Percentiles rank a stretch among this genome's conserved stretches.
These are phyloP conservation scores for Maudiozyma barnettii DNA, from an alignment of 805 yeast genomes.

Conservation along the genomic window DNA sequence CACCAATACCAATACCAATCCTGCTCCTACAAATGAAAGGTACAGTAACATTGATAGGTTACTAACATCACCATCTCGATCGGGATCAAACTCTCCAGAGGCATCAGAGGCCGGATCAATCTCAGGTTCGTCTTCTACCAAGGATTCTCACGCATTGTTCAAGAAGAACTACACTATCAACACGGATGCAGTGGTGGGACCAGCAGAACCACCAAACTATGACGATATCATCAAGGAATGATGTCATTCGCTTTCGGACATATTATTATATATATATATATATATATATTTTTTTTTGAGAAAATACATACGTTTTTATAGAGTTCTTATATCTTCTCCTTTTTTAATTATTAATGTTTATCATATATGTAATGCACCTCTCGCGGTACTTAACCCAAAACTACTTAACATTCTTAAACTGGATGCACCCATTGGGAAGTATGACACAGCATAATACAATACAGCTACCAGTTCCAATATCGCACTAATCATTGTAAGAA, in stretches of 20 bases:
- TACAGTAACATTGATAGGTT: background rate
- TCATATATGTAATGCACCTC: conserved; percentile 29
- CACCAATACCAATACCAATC: background rate
- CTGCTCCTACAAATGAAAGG: background rate
- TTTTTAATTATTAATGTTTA: background rate
- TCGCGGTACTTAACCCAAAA: conserved; percentile 49
- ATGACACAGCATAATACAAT: conserved; percentile 81
- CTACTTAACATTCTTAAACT: conserved; percentile 50
- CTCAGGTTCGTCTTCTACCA: background rate
- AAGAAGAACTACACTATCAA: conserved; percentile 4
- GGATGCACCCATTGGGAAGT: conserved; percentile 92
- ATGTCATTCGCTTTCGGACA: background rate
- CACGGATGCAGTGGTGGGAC: background rate
- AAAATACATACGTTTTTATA: too few species aligned
- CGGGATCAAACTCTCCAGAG: conserved; percentile 5
- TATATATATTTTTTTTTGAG: background rate
- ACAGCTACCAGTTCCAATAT: conserved; percentile 75
- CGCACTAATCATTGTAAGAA: conserved; percentile 69
- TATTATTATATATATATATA: background rate
- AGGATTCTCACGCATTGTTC: background rate
- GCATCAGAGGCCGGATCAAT: background rate
- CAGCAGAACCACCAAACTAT: conserved; percentile 29
- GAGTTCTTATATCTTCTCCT: background rate
- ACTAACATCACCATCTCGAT: background rate
- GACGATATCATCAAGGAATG: conserved; percentile 8